Percentiles rank a stretch among this genome's conserved stretches.
Evolutionary conservation across 1,284 basidiomycete species (phyloP).

Genomic region (Sanghuangporus sanghuang): DNA sequence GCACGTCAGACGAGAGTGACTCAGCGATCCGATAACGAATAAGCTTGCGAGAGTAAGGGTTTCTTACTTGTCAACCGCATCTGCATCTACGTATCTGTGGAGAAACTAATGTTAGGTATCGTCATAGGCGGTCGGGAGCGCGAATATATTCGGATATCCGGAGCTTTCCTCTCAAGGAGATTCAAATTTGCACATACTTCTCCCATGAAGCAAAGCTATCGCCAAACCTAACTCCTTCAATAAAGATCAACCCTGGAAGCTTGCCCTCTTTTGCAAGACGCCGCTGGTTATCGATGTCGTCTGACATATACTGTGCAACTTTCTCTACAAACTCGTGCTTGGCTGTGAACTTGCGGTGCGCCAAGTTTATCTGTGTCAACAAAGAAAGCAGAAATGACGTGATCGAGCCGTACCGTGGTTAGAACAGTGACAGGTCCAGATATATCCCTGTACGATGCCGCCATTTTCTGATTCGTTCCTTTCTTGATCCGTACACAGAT

Average conservation of each 20-base stretch:
- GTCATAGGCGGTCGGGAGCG: not conserved
- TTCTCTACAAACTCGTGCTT: not conserved
- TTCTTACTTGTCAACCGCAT: not conserved
- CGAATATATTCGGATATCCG: not conserved
- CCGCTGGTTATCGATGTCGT: not conserved
- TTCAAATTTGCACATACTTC: not conserved
- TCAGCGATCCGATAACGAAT: not conserved
- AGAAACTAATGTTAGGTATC: not conserved
- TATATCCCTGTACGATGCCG: not conserved
- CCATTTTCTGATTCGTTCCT: not conserved
- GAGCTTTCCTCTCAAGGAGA: not conserved
- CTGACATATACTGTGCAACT: slow-evolving; percentile 1
- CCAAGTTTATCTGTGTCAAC: not conserved
- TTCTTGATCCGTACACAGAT: not conserved
- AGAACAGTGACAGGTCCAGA: not conserved
- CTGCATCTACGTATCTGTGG: not conserved
- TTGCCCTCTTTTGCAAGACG: not conserved
- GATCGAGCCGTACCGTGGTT: not conserved
- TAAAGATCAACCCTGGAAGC: not conserved
- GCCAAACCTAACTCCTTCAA: not conserved
- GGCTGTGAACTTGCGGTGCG: not conserved
- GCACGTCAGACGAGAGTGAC: not conserved
- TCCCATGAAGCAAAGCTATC: not conserved
- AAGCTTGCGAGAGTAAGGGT: not conserved
- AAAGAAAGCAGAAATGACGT: not conserved